A percentile compares a stretch with the other conserved stretches of the same genome.
phyloP scores from a whole-genome alignment of 2,329 filamentous ascomycete genomes.

The Fusarium pilosicola region DNA sequence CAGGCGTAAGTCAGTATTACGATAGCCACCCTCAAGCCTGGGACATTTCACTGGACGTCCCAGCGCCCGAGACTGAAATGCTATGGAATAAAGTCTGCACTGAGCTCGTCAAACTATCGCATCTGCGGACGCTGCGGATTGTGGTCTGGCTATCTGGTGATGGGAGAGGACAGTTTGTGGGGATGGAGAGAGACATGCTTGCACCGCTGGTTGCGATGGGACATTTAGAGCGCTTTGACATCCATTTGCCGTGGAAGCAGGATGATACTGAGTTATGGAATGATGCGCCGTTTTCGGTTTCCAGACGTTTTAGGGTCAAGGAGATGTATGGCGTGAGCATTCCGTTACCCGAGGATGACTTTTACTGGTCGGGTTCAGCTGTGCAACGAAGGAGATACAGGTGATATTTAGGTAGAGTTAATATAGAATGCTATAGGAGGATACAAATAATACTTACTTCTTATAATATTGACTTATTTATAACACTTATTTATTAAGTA shows the following conservation, averaged over 20 bases:
- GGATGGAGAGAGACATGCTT: background rate
- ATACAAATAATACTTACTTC: too few relatives aligned
- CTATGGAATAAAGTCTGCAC: background rate
- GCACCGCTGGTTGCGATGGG: background rate
- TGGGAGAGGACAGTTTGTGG: background rate
- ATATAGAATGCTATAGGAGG: too few relatives aligned
- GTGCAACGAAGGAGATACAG: background rate
- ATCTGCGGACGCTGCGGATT: background rate
- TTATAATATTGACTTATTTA: too few relatives aligned
- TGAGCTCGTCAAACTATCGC: background rate
- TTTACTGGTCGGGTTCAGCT: background rate
- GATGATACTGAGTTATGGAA: background rate
- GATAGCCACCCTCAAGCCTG: background rate
- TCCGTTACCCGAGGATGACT: background rate
- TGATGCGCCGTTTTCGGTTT: background rate
- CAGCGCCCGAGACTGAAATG: background rate
- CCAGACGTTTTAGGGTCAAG: background rate
- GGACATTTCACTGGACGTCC: background rate
- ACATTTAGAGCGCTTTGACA: background rate
- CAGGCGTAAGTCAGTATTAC: background rate
- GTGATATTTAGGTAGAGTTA: too few relatives aligned
- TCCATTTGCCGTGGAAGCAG: background rate
- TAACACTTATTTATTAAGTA: too few relatives aligned
- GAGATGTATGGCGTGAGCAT: background rate
- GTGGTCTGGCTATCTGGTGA: background rate